phyloP scores from a whole-genome alignment of 129 eudicot species.

The Artemisia tridentata region DNA sequence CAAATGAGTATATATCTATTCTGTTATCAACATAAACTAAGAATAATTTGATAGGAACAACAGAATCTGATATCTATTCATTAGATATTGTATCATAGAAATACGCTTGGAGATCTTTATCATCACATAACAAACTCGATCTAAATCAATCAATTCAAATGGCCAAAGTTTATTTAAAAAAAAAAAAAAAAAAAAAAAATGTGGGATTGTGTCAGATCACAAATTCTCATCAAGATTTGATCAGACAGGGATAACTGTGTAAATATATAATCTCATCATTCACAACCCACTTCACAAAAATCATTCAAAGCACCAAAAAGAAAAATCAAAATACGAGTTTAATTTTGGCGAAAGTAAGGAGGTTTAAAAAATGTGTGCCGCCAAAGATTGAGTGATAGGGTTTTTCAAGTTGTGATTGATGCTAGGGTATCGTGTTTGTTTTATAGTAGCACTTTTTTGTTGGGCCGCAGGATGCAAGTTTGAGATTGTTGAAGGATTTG shows the following conservation, averaged over 20 bases:
- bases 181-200: neutral
- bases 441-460: too few relatives aligned
- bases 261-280: conserved; percentile 43
- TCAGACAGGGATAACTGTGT: conserved; percentile 25
- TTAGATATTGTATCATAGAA: neutral
- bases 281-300: conserved; percentile 16
- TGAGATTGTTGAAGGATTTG: too few relatives aligned
- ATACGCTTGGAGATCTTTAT: neutral
- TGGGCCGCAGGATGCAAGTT: too few relatives aligned
- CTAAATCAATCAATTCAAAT: neutral
- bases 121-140: neutral
- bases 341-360: too few relatives aligned
- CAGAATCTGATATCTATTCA: conserved; percentile 11
- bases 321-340: too few relatives aligned
- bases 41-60: neutral
- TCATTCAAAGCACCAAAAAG: neutral
- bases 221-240: neutral
- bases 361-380: too few relatives aligned
- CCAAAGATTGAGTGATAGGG: too few relatives aligned
- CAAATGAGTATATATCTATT: conserved; percentile 3
- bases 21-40: neutral
- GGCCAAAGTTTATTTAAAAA: too few relatives aligned
- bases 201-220: conserved; percentile 16
- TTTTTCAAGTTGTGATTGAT: too few relatives aligned
- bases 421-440: too few relatives aligned